A percentile compares a stretch with the other conserved stretches of the same genome.
phyloP scores from a whole-genome alignment of 345 rosid genomes.

The Trapa incisa region DNA sequence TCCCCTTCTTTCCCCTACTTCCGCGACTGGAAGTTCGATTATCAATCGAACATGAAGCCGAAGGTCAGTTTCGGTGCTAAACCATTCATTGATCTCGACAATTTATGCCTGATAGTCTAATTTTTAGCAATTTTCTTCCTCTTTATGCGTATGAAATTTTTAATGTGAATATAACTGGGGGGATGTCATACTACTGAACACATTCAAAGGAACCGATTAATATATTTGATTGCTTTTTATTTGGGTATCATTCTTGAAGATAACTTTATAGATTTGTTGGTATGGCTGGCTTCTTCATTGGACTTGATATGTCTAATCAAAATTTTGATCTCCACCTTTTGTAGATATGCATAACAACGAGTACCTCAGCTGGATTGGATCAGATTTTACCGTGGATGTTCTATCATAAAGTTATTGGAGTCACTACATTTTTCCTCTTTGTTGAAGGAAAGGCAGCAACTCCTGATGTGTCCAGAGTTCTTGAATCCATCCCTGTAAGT shows the following conservation, averaged over 20 bases:
- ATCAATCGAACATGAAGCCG: conserved; percentile 3
- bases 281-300: background rate
- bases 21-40: conserved; percentile 57
- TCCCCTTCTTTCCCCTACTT: conserved; percentile 71
- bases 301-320: too few relatives aligned
- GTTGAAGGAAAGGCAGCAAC: conserved; percentile 97
- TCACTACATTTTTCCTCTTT: conserved; percentile 73
- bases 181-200: background rate
- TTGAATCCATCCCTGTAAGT: conserved; percentile 79
- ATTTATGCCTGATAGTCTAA: background rate
- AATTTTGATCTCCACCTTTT: background rate
- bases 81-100: background rate
- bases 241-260: background rate
- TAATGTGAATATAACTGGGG: background rate
- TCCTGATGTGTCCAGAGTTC: conserved; percentile 56
- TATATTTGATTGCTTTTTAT: background rate
- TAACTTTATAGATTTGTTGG: background rate
- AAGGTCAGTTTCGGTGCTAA: background rate
- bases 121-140: background rate
- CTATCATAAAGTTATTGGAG: conserved; percentile 92
- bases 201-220: background rate
- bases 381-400: conserved; percentile 98
- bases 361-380: conserved; percentile 88
- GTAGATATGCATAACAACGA: conserved; percentile 78
- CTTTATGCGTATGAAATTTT: background rate